Evolutionary conservation across 768 basidiomycete genomes (phyloP).

Genomic region (Clathrus columnatus): DNA sequence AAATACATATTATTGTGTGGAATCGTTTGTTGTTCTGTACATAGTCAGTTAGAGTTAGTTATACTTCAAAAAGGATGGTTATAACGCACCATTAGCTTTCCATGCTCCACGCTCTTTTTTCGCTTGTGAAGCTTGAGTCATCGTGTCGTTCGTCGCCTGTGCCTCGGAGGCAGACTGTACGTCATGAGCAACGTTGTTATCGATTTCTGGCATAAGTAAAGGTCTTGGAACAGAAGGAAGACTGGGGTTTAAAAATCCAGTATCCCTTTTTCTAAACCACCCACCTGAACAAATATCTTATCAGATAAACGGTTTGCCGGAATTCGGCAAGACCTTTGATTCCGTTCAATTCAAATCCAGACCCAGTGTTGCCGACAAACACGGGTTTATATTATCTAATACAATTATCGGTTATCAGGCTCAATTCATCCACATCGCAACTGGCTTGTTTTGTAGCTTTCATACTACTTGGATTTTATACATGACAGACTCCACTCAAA

Average conservation of each 20-base stretch:
- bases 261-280: neutral
- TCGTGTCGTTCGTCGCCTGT: neutral
- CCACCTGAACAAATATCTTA: neutral
- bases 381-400: neutral
- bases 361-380: neutral
- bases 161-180: neutral
- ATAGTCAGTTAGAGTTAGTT: no score
- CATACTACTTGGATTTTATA: no score
- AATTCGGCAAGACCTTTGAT: neutral
- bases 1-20: constrained; percentile 43
- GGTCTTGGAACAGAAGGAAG: neutral
- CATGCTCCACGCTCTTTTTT: constrained; percentile 10
- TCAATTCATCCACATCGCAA: no score
- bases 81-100: constrained; percentile 7
- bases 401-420: no score
- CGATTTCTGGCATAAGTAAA: neutral
- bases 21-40: constrained; percentile 46
- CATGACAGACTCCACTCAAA: no score
- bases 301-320: neutral
- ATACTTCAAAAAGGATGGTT: no score
- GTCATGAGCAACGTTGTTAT: neutral
- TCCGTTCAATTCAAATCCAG: neutral
- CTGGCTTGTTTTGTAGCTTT: no score
- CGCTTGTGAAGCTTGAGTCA: neutral
- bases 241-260: neutral